phyloP scores from a whole-genome alignment of 129 eudicot genomes.

The Helianthus annuus region HanXRQr2.0-SUNRISE NC_035433.2:122603737-122604236 shows the following conservation, averaged over 20 bases:
- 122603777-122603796: too few species aligned
- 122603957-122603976: constrained; percentile 46
- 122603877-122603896: too few species aligned
- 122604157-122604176: constrained; percentile 32
- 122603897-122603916: too few species aligned
- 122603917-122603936: neutral
- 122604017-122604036: constrained; percentile 26
- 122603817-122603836: too few species aligned
- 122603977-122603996: constrained; percentile 40
- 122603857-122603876: too few species aligned
- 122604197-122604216: constrained; percentile 52
- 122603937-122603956: neutral
- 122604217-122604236: constrained; percentile 65
- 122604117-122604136: constrained; percentile 37
- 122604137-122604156: constrained; percentile 14
- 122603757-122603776: too few species aligned
- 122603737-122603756: too few species aligned
- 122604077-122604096: constrained; percentile 8
- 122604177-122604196: constrained; percentile 78
- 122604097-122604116: constrained; percentile 12
- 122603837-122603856: too few species aligned
- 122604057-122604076: constrained; percentile 21
- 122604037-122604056: constrained; percentile 26
- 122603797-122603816: too few species aligned
- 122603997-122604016: constrained; percentile 55